phyloP scores from a whole-genome alignment of 2,329 filamentous ascomycete species.

The Cladosporium velox region DNA sequence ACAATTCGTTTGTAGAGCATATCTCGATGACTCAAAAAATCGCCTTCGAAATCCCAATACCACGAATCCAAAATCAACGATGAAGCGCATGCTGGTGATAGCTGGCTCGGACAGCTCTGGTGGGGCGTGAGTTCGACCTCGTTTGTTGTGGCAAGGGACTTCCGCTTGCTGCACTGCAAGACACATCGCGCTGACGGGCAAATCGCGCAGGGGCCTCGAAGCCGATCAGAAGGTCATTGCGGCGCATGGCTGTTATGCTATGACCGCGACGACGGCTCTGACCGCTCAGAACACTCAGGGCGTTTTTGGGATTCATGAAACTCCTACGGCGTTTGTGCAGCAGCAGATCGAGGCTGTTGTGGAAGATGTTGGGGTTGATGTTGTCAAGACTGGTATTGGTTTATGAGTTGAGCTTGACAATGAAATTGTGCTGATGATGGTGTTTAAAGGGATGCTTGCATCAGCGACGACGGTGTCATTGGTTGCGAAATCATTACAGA shows the following conservation, averaged over 20 bases:
- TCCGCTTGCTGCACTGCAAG: conserved; percentile 13
- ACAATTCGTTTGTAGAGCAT: not conserved
- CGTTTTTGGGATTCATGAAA: conserved; percentile 76
- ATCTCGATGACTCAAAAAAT: conserved; percentile 16
- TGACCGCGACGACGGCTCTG: conserved; percentile 91
- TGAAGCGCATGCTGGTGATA: conserved; percentile 70
- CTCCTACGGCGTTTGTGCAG: conserved; percentile 74
- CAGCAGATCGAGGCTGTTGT: conserved; percentile 85
- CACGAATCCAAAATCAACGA: conserved; percentile 23
- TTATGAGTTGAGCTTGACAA: not conserved
- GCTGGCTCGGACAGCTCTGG: conserved; percentile 90
- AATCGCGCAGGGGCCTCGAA: conserved; percentile 72
- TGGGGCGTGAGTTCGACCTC: conserved; percentile 70
- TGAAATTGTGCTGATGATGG: not conserved
- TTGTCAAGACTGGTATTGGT: conserved; percentile 78
- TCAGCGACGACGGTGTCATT: conserved; percentile 69
- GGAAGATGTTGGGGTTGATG: conserved; percentile 82
- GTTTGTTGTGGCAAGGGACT: not conserved
- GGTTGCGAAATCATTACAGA: conserved; percentile 64
- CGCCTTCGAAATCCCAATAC: conserved; percentile 7
- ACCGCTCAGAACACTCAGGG: conserved; percentile 94
- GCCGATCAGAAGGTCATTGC: conserved; percentile 94
- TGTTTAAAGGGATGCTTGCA: conserved; percentile 73
- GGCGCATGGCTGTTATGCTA: conserved; percentile 89
- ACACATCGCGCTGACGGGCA: conserved; percentile 13